Base-by-base conservation (phyloP, 1,284 basidiomycete genomes). In the Cutaneotrichosporon spelunceum region DNA sequence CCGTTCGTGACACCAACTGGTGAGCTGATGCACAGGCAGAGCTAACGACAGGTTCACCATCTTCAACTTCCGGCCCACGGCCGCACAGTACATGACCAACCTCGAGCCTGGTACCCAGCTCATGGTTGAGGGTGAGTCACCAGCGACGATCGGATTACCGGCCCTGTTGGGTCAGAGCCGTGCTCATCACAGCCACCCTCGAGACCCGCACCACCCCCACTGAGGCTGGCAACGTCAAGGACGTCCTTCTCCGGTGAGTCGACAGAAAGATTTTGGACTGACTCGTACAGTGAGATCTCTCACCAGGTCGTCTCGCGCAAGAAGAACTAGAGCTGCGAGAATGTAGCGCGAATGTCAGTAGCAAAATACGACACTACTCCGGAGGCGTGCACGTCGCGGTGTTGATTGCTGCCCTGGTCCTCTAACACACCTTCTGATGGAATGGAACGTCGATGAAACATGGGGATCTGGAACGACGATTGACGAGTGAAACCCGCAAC, bases 41-140 rank as follows among this genome's bases (percentile, higher is more conserved):
- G 11, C 66, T 61, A 65, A 54, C 68, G 64, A n/a, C 61, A 65
- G 70, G 71, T 74, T 71, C 69, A 73, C 71, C 65, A 62, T 75
- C 60, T 75, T 72, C 69, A 70, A 69, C 68, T 75, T 75, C 68
- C 60, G 64, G 48, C 66, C 71, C 47, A 59, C 60, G n/a, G 62
- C 65, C 21, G 63, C 63, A 23, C 66, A 69, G 63, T 60, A 48
- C 62, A 59, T 72, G 42, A 49, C 68, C 54, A 66, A 62, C 30
- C 62, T 73, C 54, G 55, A 65, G 45, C 44, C 71, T 39, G 73
- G 73, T 23, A 68, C 67, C n/a, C 64, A 71, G 61, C 66, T 73
- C 47, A 63, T 69, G 30, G 73, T 75, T 26, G 73, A 75, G 64
- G 72, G 73, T 72, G 60, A 63, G 73, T 69, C 48, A 50, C 27